Evolutionary conservation across 495 filamentous ascomycete genomes (phyloP).

Genomic region (Evernia prunastri): DNA sequence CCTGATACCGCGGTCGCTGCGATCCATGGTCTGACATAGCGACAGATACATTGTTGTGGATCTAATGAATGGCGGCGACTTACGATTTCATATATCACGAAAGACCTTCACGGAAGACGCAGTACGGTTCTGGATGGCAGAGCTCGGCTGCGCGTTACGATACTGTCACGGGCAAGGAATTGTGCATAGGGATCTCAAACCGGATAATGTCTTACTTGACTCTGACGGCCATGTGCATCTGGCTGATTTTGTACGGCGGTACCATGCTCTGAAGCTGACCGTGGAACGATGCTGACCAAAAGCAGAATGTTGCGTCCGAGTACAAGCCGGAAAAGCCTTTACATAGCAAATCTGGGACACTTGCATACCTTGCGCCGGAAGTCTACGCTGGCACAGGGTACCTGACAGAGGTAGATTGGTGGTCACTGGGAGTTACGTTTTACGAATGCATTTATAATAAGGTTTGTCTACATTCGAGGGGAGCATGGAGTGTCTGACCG

Average conservation of each 20-base stretch:
- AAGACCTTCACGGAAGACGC: slow-evolving; percentile 98
- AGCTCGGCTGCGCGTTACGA: slow-evolving; percentile 83
- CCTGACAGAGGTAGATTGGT: slow-evolving; percentile 87
- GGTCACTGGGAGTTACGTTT: slow-evolving; percentile 92
- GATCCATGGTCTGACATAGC: slow-evolving; percentile 20
- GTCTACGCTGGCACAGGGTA: slow-evolving; percentile 89
- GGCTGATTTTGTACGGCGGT: slow-evolving; percentile 80
- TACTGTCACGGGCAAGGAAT: slow-evolving; percentile 92
- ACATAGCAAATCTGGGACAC: slow-evolving; percentile 91
- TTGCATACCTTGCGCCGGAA: slow-evolving; percentile 94
- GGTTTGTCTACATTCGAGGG: slow-evolving; percentile 43
- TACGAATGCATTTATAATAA: slow-evolving; percentile 99
- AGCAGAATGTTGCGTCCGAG: slow-evolving; percentile 92
- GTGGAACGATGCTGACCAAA: slow-evolving; percentile 16
- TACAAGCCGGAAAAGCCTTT: slow-evolving; percentile 73
- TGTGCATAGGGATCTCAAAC: slow-evolving; percentile 94
- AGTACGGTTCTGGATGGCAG: slow-evolving; percentile 91
- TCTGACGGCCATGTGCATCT: slow-evolving; percentile 94
- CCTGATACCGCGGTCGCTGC: neutral
- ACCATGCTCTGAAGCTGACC: neutral
- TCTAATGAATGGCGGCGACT: slow-evolving; percentile 94
- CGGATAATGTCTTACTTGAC: slow-evolving; percentile 92
- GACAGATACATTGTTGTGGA: slow-evolving; percentile 92
- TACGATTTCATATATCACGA: slow-evolving; percentile 95
- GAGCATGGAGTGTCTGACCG: slow-evolving; percentile 28